Evolutionary conservation across 352 stramenopile species (phyloP).

Genomic region (Globisporangium ultimum): DNA sequence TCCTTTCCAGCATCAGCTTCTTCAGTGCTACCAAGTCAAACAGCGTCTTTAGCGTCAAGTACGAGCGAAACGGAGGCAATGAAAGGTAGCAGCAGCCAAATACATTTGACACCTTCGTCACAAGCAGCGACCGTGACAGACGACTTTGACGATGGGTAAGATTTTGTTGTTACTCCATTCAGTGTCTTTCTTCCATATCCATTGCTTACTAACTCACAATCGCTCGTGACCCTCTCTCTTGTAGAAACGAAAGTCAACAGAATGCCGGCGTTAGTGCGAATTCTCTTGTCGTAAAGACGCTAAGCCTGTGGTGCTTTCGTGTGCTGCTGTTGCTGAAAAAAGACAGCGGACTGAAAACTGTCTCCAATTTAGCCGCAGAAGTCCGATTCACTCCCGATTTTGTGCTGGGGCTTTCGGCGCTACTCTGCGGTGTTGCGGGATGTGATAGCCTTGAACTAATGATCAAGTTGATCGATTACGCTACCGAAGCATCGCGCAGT

Average conservation of each 20-base stretch:
- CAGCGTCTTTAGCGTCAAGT: slow-evolving; percentile 5
- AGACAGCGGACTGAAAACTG: slow-evolving; percentile 55
- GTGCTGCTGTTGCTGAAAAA: slow-evolving; percentile 77
- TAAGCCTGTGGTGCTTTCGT: slow-evolving; percentile 70
- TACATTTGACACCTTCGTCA: neutral
- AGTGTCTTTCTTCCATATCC: neutral
- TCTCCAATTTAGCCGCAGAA: slow-evolving; percentile 38
- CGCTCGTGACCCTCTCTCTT: neutral
- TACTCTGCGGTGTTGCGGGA: slow-evolving; percentile 56
- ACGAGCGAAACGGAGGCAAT: slow-evolving; percentile 4
- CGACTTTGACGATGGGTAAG: slow-evolving; percentile 46
- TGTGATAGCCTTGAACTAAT: slow-evolving; percentile 56
- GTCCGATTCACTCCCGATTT: slow-evolving; percentile 67
- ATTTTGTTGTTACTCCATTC: slow-evolving; percentile 6
- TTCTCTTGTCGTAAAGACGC: slow-evolving; percentile 25
- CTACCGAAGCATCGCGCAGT: slow-evolving; percentile 33
- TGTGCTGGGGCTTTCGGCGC: slow-evolving; percentile 49
- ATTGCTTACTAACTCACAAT: neutral
- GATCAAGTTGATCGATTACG: slow-evolving; percentile 49
- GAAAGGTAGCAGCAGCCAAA: slow-evolving; percentile 11
- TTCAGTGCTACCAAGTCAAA: neutral
- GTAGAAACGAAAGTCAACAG: neutral
- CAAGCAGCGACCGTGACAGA: slow-evolving; percentile 1
- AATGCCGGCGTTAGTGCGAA: neutral
- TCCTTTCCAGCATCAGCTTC: neutral